Base-by-base conservation (phyloP, 495 filamentous ascomycete species). In the Geopyxis carbonaria region DNA sequence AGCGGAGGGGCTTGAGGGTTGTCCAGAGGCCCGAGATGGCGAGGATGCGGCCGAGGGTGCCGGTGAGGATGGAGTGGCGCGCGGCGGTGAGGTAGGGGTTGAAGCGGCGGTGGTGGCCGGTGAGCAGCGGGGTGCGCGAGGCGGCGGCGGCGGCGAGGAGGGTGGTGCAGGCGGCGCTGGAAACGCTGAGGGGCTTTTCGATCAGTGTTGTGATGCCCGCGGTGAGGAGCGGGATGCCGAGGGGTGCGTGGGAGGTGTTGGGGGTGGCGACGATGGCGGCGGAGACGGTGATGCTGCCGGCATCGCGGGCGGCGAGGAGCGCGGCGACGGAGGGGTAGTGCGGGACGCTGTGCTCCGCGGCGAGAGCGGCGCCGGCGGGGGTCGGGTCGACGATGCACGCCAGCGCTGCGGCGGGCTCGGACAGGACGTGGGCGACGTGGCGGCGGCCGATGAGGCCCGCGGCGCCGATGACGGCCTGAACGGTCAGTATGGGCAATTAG, bases 91-190 rank as follows among this genome's bases (percentile, higher is more conserved):
- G 58, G 49, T 71, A 73, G 2, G 66, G 64, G 45, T 75, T 73
- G 56, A 74, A 74, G 22, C 71, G 62, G 11, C 71, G 62, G 50
- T 75, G 70, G 48, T 75, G 70, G 28, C 71, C 72, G 29, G 72
- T 67, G 4, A 73, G 57, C 5, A 58, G 45, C 14, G 50, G 25
- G 20, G 43, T 43, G 23, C 32, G 18, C 18, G 42, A 57, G 5
- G 19, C 45, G 18, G 45, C 45, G n/a, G 47, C 42, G 24, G 47
- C 40, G 28, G 45, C 37, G 18, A 65, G 46, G 0, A 65, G 53
- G 0, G 47, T 53, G 2, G 53, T 54, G 1, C 59, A 64, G 16
- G 53, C 57, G n/a, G 48, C 53, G n/a, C 67, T 52, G 24, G 57
- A 57, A 4, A 66, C 61, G 28, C 63, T 63, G 20, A 75, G 54